Evolutionary conservation across 1,139 yeast species (phyloP).

Genomic region (Scheffersomyces cryptocercus): DNA sequence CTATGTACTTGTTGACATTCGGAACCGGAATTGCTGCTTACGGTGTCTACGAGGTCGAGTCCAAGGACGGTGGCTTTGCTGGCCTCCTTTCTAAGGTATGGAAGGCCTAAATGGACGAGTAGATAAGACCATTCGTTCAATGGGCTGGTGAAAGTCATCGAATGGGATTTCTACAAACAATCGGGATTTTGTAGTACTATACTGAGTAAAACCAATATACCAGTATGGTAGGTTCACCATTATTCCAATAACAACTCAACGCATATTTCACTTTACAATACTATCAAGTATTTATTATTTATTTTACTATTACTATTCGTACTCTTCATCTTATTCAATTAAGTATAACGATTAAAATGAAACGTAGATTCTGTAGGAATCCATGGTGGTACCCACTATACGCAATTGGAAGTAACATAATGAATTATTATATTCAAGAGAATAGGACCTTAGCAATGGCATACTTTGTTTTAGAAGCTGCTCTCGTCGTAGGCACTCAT

Average conservation of each 20-base stretch:
- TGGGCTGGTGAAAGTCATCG: neutral
- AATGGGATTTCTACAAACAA: neutral
- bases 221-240: neutral
- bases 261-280: slow-evolving; percentile 1
- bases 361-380: no score
- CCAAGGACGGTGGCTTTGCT: slow-evolving; percentile 52
- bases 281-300: neutral
- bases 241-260: neutral
- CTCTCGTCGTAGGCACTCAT: no score
- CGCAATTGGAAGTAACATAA: no score
- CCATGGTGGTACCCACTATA: no score
- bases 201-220: neutral
- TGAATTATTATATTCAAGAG: no score
- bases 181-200: neutral
- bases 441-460: no score
- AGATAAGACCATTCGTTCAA: neutral
- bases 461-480: no score
- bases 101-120: slow-evolving; percentile 29
- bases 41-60: slow-evolving; percentile 69
- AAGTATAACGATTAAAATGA: slow-evolving; percentile 1
- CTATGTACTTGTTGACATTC: slow-evolving; percentile 59
- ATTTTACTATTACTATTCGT: slow-evolving; percentile 6
- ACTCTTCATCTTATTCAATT: slow-evolving; percentile 8
- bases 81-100: slow-evolving; percentile 38
- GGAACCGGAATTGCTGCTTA: slow-evolving; percentile 65